phyloP scores from a whole-genome alignment of 805 yeast species.

The Peterozyma xylosa region DNA sequence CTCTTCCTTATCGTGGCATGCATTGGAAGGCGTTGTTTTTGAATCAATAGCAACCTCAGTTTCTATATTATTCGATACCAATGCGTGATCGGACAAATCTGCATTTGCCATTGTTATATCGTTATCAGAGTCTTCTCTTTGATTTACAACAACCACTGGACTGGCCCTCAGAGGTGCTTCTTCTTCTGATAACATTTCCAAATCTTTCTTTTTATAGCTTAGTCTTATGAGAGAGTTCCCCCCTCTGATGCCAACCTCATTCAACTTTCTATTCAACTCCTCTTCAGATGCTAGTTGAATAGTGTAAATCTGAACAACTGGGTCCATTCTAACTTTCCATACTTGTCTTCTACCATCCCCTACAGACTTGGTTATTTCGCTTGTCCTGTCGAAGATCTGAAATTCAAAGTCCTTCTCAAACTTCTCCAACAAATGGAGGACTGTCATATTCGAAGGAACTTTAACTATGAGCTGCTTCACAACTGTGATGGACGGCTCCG shows the following conservation, averaged over 20 bases:
- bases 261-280: conserved; percentile 15
- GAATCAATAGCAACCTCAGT: too few species aligned
- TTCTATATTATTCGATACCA: too few species aligned
- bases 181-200: not conserved
- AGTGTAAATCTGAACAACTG: conserved; percentile 18
- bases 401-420: conserved; percentile 10
- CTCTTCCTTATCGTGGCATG: not conserved
- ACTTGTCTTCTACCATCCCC: not conserved
- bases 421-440: conserved; percentile 11
- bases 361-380: not conserved
- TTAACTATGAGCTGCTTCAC: conserved; percentile 3
- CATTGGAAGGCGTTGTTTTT: too few species aligned
- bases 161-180: not conserved
- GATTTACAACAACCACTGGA: not conserved
- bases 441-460: conserved; percentile 9
- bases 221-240: conserved; percentile 21
- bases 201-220: conserved; percentile 12
- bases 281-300: conserved; percentile 10
- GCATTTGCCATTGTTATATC: too few species aligned
- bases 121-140: too few species aligned
- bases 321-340: conserved; percentile 9
- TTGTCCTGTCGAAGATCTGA: conserved; percentile 7
- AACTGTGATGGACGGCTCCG: conserved; percentile 12
- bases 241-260: conserved; percentile 15
- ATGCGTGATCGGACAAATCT: too few species aligned